These are phyloP conservation scores for Penicillium sp. DNA, from an alignment of 2,329 filamentous ascomycete genomes.

Conservation along the genomic window DNA sequence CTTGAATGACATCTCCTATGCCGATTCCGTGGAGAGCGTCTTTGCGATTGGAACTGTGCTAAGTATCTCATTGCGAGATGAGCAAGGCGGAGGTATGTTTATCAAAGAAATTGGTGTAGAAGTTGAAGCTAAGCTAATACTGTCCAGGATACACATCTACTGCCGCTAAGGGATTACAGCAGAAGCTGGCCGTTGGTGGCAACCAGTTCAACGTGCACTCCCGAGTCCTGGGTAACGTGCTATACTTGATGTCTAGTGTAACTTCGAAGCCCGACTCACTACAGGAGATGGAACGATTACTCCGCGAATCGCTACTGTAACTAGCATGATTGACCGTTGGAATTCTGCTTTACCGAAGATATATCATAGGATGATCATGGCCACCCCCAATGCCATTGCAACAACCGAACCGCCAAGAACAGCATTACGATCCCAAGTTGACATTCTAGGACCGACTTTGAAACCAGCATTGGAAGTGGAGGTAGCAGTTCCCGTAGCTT, in stretches of 20 bases:
- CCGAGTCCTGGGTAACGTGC: conserved; percentile 56
- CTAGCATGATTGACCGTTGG: neutral
- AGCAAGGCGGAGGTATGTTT: conserved; percentile 42
- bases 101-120: neutral
- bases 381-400: conserved; percentile 6
- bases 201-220: conserved; percentile 51
- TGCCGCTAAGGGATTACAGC: conserved; percentile 50
- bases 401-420: conserved; percentile 2
- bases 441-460: neutral
- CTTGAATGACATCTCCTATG: conserved; percentile 55
- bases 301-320: conserved; percentile 35
- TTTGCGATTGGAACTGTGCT: conserved; percentile 72
- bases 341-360: neutral
- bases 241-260: conserved; percentile 58
- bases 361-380: neutral
- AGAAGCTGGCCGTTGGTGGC: conserved; percentile 41
- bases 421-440: conserved; percentile 2
- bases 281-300: conserved; percentile 37
- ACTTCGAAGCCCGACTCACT: conserved; percentile 45
- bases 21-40: conserved; percentile 55
- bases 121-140: neutral
- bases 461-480: conserved; percentile 8
- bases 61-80: conserved; percentile 56
- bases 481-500: neutral
- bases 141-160: conserved; percentile 52